phyloP scores from a whole-genome alignment of 768 basidiomycete species.

The Hericium coralloides region DNA sequence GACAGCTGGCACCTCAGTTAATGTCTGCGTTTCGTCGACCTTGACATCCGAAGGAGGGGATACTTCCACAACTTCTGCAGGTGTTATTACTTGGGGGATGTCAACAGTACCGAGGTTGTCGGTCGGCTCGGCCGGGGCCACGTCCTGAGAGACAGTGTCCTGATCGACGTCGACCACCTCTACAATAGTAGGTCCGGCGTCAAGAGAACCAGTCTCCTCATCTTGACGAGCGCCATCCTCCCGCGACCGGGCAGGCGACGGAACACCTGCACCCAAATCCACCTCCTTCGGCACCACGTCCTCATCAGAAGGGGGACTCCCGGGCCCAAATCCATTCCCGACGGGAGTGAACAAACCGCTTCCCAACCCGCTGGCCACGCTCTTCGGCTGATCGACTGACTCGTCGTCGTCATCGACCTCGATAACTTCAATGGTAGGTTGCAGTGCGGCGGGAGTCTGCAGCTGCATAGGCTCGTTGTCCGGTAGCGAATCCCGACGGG shows the following conservation, averaged over 20 bases:
- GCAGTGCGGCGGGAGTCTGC: background rate
- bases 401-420: constrained; percentile 1
- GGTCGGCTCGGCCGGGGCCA: too few species aligned
- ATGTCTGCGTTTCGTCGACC: too few species aligned
- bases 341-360: constrained; percentile 14
- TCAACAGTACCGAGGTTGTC: too few species aligned
- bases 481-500: background rate
- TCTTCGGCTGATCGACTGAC: background rate
- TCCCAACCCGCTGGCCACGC: background rate
- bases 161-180: too few species aligned
- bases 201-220: too few species aligned
- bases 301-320: constrained; percentile 3
- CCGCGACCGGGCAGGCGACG: background rate
- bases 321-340: constrained; percentile 5
- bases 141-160: too few species aligned
- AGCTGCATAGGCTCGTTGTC: background rate
- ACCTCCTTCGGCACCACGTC: background rate
- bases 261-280: too few species aligned
- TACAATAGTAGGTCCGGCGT: too few species aligned
- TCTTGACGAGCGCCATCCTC: background rate
- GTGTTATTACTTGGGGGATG: too few species aligned
- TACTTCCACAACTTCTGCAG: too few species aligned
- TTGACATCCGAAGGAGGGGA: too few species aligned
- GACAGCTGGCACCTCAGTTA: too few species aligned
- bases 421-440: background rate